Evolutionary conservation across 2,329 filamentous ascomycete species (phyloP), one percentile per base, ranked within the genome.

Genomic region (Xenosphaeropsis pyriputrescens): DNA sequence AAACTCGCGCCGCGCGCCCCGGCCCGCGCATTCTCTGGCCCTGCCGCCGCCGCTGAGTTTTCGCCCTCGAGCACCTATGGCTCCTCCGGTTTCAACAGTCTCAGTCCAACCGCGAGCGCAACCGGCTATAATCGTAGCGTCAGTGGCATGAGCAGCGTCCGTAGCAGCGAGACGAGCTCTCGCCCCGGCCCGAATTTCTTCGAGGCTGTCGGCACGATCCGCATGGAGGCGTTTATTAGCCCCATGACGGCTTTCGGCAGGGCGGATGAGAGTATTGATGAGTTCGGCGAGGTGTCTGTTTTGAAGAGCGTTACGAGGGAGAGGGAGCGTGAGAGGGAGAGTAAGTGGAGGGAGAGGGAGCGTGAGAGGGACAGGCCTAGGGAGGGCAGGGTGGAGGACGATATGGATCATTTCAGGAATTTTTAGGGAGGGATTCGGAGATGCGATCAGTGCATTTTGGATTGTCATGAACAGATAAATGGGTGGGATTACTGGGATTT

Each of bases 161-260:
- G 52, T 7, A 53, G 52, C 13, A 54, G 49, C 6, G 53, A 56
- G 35, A 52, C 50, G 2, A 50, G 47, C 13, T 40, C 43, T 32
- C 46, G 50, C 5, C 51, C 53, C 14, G 48, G 34, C 54, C 54
- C 55, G 31, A 56, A 56, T 56, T 88, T 91, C 61, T 91, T 91
- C 52, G 86, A 93, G 49, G 82, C 82, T 1, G 79, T 93, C 41
- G 86, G 88, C 1, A 96, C 88, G 2, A 76, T 96, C 34, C 76
- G 91, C 18, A 96, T 98, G 89, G 89, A 96, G 57, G 91, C 91
- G 0, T 98, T 96, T 56, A 93, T 98, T 47, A 75, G 67, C 48
- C 75, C 75, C 0, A 55, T 78, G 9, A 63, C 70, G 9, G 35
- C 50, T 32, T 18, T 31, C 13, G 42, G 41, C 7, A 39, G 45